Conservation (phyloP, 164 flowering plant species). For the Umbellularia californica region DNA sequence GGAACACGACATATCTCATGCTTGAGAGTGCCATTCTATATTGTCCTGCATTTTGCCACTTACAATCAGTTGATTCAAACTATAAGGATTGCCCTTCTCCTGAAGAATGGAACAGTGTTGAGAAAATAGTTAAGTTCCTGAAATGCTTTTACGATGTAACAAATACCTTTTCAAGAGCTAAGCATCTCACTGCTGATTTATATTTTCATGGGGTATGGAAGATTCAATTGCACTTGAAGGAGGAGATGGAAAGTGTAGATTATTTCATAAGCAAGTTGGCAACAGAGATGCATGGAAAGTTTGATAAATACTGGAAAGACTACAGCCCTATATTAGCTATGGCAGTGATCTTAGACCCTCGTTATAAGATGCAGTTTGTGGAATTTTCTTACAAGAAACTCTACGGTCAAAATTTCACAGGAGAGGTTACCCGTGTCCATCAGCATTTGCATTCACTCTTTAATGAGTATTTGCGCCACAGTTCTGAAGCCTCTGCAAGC, state of each 20-base stretch:
- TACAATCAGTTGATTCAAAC: slow-evolving; percentile 45
- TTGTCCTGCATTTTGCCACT: slow-evolving; percentile 11
- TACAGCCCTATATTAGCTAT: slow-evolving; percentile 56
- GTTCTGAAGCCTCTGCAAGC: not conserved
- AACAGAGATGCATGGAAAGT: slow-evolving; percentile 44
- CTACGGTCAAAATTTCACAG: slow-evolving; percentile 52
- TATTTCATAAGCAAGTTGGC: slow-evolving; percentile 29
- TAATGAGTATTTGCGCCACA: slow-evolving; percentile 19
- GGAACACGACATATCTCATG: slow-evolving; percentile 11
- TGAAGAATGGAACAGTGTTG: slow-evolving; percentile 79
- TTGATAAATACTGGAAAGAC: slow-evolving; percentile 66
- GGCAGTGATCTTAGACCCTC: slow-evolving; percentile 81
- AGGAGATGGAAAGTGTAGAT: slow-evolving; percentile 18
- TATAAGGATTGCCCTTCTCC: slow-evolving; percentile 35
- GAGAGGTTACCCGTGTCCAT: slow-evolving; percentile 48
- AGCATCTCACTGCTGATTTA: slow-evolving; percentile 44
- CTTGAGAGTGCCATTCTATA: slow-evolving; percentile 2
- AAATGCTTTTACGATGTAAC: slow-evolving; percentile 59
- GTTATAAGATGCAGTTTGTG: slow-evolving; percentile 84
- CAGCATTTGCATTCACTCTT: slow-evolving; percentile 32
- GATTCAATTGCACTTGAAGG: slow-evolving; percentile 47
- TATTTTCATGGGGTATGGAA: slow-evolving; percentile 65
- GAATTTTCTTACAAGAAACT: slow-evolving; percentile 71
- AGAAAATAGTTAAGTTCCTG: slow-evolving; percentile 47
- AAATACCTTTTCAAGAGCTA: slow-evolving; percentile 33